phyloP scores from a whole-genome alignment of 441 rosid species.

The Pelargonium myrrhifolium region DNA sequence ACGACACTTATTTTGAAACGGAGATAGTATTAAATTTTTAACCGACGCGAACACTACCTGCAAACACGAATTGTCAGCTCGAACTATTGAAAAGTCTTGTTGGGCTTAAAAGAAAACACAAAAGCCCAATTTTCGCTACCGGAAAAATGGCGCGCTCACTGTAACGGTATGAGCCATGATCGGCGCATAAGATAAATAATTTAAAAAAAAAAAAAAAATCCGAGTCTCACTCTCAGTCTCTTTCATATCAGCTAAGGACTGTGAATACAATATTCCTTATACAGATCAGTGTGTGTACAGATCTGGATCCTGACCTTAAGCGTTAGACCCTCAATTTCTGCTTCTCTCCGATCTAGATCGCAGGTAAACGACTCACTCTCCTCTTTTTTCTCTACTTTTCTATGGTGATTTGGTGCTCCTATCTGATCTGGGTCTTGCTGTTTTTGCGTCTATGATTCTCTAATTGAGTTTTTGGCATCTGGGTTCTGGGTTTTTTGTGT shows the following conservation, averaged over 20 bases:
- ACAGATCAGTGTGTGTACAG: not conserved
- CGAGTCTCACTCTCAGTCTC: too few species aligned
- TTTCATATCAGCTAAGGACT: too few species aligned
- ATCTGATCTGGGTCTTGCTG: not conserved
- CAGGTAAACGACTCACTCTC: not conserved
- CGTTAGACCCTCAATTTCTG: not conserved
- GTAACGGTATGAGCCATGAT: not conserved
- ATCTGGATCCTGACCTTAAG: slow-evolving; percentile 2
- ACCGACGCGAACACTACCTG: too few species aligned
- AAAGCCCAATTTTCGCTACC: too few species aligned
- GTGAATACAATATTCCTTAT: too few species aligned
- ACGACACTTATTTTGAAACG: too few species aligned
- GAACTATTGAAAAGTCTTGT: too few species aligned
- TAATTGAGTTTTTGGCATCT: not conserved
- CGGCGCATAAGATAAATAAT: not conserved
- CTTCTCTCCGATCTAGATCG: not conserved
- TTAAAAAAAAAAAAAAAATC: not conserved
- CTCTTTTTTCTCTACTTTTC: not conserved
- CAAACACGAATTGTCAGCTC: too few species aligned
- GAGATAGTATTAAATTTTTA: too few species aligned
- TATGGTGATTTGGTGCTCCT: not conserved
- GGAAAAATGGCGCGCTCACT: too few species aligned
- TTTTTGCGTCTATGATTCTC: not conserved
- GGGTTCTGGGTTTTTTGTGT: not conserved
- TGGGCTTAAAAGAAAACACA: too few species aligned